These are phyloP conservation scores for Phytophthora megakarya DNA, from an alignment of 352 stramenopile species.

Conservation along the genomic window DNA sequence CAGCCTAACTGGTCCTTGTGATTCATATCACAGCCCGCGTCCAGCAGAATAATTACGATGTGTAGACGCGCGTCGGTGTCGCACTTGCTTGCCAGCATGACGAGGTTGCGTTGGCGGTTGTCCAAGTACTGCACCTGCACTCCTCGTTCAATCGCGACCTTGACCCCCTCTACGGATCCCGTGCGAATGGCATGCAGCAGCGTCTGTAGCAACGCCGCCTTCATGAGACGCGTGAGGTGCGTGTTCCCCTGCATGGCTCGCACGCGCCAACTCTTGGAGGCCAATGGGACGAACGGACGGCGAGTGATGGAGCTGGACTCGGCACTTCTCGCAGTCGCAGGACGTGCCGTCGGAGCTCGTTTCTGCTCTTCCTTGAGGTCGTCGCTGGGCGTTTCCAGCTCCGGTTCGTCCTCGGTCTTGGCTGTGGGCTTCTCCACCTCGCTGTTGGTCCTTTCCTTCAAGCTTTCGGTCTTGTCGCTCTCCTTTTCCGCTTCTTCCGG, in stretches of 20 bases:
- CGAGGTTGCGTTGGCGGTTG: slow-evolving; percentile 75
- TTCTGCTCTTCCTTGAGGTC: slow-evolving; percentile 26
- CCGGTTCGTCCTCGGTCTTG: slow-evolving; percentile 32
- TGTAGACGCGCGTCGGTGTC: slow-evolving; percentile 80
- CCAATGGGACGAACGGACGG: slow-evolving; percentile 54
- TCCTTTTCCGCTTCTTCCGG: slow-evolving; percentile 27
- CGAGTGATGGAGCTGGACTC: slow-evolving; percentile 24
- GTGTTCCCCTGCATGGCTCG: slow-evolving; percentile 66
- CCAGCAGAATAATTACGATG: slow-evolving; percentile 85
- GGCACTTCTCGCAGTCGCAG: slow-evolving; percentile 34
- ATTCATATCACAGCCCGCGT: slow-evolving; percentile 87
- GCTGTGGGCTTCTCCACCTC: slow-evolving; percentile 23
- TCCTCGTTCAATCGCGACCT: slow-evolving; percentile 83
- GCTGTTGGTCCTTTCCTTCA: slow-evolving; percentile 23
- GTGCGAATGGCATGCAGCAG: slow-evolving; percentile 80
- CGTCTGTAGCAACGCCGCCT: slow-evolving; percentile 84
- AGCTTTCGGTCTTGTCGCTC: slow-evolving; percentile 21
- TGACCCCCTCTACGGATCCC: slow-evolving; percentile 81
- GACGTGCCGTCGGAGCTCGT: slow-evolving; percentile 2
- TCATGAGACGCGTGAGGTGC: slow-evolving; percentile 75
- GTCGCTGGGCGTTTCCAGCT: slow-evolving; percentile 31
- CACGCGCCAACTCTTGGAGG: slow-evolving; percentile 51
- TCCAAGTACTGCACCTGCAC: slow-evolving; percentile 81
- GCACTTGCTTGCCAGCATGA: slow-evolving; percentile 85
- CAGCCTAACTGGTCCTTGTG: slow-evolving; percentile 83